Evolutionary conservation across 2,329 filamentous ascomycete species (phyloP).

Genomic region (Epichloe aotearoae): DNA sequence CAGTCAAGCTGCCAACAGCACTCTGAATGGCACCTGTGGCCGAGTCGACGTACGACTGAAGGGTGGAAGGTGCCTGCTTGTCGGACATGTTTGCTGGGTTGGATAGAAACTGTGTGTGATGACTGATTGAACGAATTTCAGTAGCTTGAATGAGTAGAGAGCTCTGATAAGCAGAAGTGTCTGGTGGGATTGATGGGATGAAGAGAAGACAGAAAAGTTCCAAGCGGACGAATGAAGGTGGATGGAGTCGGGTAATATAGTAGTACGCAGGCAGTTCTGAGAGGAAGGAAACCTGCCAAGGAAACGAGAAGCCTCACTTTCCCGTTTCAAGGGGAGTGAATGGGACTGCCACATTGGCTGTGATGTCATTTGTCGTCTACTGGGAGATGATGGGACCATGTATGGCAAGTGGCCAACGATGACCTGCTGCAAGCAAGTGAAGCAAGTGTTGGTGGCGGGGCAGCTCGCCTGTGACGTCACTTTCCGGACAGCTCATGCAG

Average conservation of each 20-base stretch:
- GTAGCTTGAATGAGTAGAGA: background rate
- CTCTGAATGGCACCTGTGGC: constrained; percentile 62
- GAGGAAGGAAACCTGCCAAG: background rate
- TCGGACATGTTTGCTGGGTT: constrained; percentile 14
- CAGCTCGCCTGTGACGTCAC: constrained; percentile 5
- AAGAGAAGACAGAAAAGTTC: background rate
- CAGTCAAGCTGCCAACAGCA: constrained; percentile 58
- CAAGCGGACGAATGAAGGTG: no score
- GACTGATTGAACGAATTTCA: background rate
- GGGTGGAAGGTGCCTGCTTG: constrained; percentile 46
- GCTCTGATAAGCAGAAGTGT: background rate
- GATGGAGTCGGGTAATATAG: constrained; percentile 1
- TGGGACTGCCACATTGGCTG: background rate
- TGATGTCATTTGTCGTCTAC: constrained; percentile 6
- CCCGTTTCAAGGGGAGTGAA: background rate
- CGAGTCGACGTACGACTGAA: constrained; percentile 64
- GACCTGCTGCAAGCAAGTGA: background rate
- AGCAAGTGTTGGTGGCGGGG: constrained; percentile 1
- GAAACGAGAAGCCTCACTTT: background rate
- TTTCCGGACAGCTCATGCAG: background rate
- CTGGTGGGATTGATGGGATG: background rate
- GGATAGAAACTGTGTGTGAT: background rate
- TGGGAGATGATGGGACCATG: background rate
- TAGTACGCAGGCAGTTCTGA: background rate
- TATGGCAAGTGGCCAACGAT: background rate